Evolutionary conservation across 306 rosid species (phyloP), one percentile per base, ranked within the genome.

Genomic region (Trichosanthes cucumerina): DNA sequence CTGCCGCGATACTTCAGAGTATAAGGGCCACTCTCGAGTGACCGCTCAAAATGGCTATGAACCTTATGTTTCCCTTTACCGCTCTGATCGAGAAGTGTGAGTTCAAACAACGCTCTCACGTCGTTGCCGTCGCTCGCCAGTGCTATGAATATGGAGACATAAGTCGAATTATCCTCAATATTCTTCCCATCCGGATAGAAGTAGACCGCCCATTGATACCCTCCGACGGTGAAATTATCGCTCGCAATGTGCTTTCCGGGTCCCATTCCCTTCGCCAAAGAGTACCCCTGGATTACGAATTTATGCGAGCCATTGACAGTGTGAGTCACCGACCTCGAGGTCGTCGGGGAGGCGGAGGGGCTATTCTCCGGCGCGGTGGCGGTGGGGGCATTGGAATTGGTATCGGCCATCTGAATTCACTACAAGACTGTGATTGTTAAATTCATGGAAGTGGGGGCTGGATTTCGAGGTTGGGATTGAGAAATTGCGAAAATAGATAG

Each of bases 231-330:
- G 80, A 93, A 93, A 0, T 89, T 86, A 47, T 91, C 97, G 81
- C 98, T 93, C 78, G 80, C 83, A n/a, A 93, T 90, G 84, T 93
- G 88, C 82, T 84, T 91, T 0, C 97, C 98, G 0, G 91, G 84
- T 5, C 98, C 98, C 97, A 93, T 93, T 9, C 98, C 98, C 75
- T 93, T 93, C 23, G 96, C 92, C 80, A 93, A n/a, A 21, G 98
- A 91, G 70, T 93, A 93, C 0, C 98, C 98, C 76, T 89, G 90
- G 50, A 93, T 88, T 14, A 88, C 84, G 74, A 93, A 93, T 72
- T 87, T 85, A 85, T 93, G 98, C 23, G 96, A 89, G 13, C 96
- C 93, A 33, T 93, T 92, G 65, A 93, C 88, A 9, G 98, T 90
- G 81, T 91, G 97, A 79, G 91, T 86, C 26, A 90, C 87, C 34